Evolutionary conservation across 2,329 filamentous ascomycete genomes (phyloP).

Genomic region (Aotearoamyces nothofagi): DNA sequence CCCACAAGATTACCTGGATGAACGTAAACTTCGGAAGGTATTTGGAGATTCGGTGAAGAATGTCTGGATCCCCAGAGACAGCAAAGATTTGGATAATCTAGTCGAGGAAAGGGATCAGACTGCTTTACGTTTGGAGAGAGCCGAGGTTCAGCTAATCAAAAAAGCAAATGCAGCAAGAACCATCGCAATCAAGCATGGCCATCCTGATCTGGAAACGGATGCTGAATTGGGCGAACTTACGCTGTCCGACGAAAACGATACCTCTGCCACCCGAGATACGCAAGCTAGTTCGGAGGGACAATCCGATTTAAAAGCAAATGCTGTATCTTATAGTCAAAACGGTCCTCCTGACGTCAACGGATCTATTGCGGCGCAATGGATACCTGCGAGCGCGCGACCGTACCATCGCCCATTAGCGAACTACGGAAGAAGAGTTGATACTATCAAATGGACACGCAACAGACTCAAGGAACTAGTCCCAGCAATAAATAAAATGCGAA

Average conservation of each 20-base stretch:
- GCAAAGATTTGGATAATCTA: constrained; percentile 40
- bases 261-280: not conserved
- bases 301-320: not conserved
- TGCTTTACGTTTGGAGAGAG: constrained; percentile 45
- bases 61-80: constrained; percentile 47
- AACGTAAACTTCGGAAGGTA: constrained; percentile 38
- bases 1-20: constrained; percentile 41
- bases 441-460: constrained; percentile 21
- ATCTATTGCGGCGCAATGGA: constrained; percentile 22
- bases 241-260: not conserved
- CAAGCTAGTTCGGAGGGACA: too few relatives aligned
- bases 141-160: constrained; percentile 47
- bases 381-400: constrained; percentile 17
- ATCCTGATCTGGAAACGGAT: constrained; percentile 19
- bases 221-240: constrained; percentile 1
- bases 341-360: constrained; percentile 17
- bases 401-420: constrained; percentile 21
- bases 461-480: constrained; percentile 17
- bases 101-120: constrained; percentile 42
- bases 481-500: constrained; percentile 17
- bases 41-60: constrained; percentile 48
- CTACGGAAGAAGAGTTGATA: constrained; percentile 20
- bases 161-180: constrained; percentile 38
- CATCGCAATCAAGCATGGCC: constrained; percentile 38
- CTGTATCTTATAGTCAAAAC: not conserved